These are phyloP conservation scores for Pinus taeda DNA, from an alignment of 75 land plant genomes.

Conservation along the genomic window DNA sequence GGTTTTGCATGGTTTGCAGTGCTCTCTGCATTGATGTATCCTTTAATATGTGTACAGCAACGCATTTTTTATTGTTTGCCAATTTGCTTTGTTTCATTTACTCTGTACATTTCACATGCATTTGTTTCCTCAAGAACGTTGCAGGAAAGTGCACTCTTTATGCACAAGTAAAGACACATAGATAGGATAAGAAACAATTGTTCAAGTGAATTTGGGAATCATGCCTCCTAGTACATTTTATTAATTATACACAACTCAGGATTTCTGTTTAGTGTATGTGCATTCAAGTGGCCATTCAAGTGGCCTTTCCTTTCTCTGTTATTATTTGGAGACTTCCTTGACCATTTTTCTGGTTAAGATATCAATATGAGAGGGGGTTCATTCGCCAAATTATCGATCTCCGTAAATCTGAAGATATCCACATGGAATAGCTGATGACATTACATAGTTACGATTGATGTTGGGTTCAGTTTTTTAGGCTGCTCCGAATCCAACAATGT, in stretches of 20 bases:
- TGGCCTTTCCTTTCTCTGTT: not conserved
- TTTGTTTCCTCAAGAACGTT: not conserved
- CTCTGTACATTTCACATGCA: not conserved
- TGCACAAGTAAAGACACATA: not conserved
- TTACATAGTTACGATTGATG: not conserved
- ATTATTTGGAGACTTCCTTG: slow-evolving; percentile 6
- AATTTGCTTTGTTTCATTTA: slow-evolving; percentile 2
- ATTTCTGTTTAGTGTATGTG: not conserved
- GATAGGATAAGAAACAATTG: not conserved
- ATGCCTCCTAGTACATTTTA: not conserved
- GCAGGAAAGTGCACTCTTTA: not conserved
- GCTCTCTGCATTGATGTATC: slow-evolving; percentile 55
- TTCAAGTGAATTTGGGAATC: not conserved
- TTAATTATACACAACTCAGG: not conserved
- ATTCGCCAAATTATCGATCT: slow-evolving; percentile 37
- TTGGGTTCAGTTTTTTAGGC: not conserved
- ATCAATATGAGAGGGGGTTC: slow-evolving; percentile 36
- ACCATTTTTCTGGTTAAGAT: slow-evolving; percentile 24
- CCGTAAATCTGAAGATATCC: slow-evolving; percentile 36
- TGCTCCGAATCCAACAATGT: not conserved
- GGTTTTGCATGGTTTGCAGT: slow-evolving; percentile 65
- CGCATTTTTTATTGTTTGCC: not conserved
- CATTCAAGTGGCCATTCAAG: not conserved
- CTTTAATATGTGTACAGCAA: slow-evolving; percentile 8
- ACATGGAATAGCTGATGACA: not conserved